Percentiles rank a stretch among this genome's conserved stretches.
Evolutionary conservation across 2,329 filamentous ascomycete species (phyloP).

Genomic region (Gliomastix tumulicola): DNA sequence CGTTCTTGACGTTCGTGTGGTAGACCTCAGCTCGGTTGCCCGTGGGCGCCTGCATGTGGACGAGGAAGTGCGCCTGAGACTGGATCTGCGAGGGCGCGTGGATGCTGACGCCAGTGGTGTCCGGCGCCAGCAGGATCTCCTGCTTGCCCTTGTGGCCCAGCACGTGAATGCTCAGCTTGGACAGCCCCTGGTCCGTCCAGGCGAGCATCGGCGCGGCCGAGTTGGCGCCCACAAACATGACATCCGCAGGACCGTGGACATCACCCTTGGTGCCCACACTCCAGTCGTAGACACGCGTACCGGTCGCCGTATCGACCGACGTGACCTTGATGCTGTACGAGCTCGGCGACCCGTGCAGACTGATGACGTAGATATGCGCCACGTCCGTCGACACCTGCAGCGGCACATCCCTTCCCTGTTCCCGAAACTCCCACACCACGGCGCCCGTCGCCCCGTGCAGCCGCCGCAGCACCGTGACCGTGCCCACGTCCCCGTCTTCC

Average conservation of each 20-base stretch:
- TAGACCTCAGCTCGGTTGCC: slow-evolving; percentile 82
- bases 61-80: slow-evolving; percentile 74
- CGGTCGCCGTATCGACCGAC: slow-evolving; percentile 65
- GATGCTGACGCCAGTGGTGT: slow-evolving; percentile 49
- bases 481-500: slow-evolving; percentile 46
- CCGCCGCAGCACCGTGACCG: slow-evolving; percentile 57
- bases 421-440: slow-evolving; percentile 72
- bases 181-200: slow-evolving; percentile 60
- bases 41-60: slow-evolving; percentile 65
- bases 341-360: slow-evolving; percentile 61
- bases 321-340: slow-evolving; percentile 73
- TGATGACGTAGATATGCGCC: slow-evolving; percentile 68
- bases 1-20: slow-evolving; percentile 68
- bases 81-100: slow-evolving; percentile 69
- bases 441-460: slow-evolving; percentile 67
- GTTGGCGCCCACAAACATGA: slow-evolving; percentile 71
- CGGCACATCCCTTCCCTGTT: slow-evolving; percentile 61
- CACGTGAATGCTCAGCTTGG: slow-evolving; percentile 64
- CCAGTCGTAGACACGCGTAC: slow-evolving; percentile 65
- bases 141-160: slow-evolving; percentile 53
- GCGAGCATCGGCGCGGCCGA: slow-evolving; percentile 68
- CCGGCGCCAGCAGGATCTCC: slow-evolving; percentile 42
- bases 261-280: slow-evolving; percentile 69
- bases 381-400: slow-evolving; percentile 69
- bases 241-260: slow-evolving; percentile 54